phyloP scores from a whole-genome alignment of 192 early-diverging fungal species.

The Coemansia furcata region DNA sequence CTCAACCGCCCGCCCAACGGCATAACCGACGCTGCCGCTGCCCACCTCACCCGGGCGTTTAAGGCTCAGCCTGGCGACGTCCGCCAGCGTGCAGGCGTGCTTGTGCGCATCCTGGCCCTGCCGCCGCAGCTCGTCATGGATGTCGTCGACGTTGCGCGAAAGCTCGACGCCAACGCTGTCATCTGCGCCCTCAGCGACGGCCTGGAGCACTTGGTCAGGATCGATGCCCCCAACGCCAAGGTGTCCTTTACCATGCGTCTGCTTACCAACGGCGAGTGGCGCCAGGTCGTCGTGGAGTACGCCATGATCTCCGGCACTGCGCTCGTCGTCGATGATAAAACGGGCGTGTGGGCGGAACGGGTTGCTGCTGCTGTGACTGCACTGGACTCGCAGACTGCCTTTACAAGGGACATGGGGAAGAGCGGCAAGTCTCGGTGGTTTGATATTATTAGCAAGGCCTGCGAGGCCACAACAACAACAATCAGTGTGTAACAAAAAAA shows the following conservation, averaged over 20 bases:
- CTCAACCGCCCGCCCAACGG: slow-evolving; percentile 47
- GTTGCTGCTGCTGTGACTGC: slow-evolving; percentile 13
- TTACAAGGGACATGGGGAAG: slow-evolving; percentile 50
- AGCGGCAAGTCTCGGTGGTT: slow-evolving; percentile 45
- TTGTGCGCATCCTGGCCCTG: slow-evolving; percentile 39
- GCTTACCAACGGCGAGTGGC: not conserved
- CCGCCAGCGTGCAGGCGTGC: slow-evolving; percentile 34
- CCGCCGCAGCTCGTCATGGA: slow-evolving; percentile 50
- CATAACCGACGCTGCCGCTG: slow-evolving; percentile 36
- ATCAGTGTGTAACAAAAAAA: slow-evolving; percentile 3
- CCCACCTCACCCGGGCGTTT: slow-evolving; percentile 21
- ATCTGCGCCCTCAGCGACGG: slow-evolving; percentile 21
- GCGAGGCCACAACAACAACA: slow-evolving; percentile 7
- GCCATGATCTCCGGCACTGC: slow-evolving; percentile 28
- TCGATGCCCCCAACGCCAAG: slow-evolving; percentile 14
- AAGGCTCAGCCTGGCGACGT: slow-evolving; percentile 26
- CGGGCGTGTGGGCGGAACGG: slow-evolving; percentile 7
- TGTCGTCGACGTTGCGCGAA: slow-evolving; percentile 23
- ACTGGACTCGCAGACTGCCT: slow-evolving; percentile 34
- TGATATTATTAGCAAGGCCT: slow-evolving; percentile 25
- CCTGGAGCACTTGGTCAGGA: slow-evolving; percentile 25
- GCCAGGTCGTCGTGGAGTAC: slow-evolving; percentile 22
- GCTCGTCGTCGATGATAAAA: slow-evolving; percentile 6
- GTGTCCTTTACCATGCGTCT: slow-evolving; percentile 24
- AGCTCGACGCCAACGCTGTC: slow-evolving; percentile 17